phyloP scores from a whole-genome alignment of 2,329 filamentous ascomycete species.

The Colletotrichum cordylinicola region DNA sequence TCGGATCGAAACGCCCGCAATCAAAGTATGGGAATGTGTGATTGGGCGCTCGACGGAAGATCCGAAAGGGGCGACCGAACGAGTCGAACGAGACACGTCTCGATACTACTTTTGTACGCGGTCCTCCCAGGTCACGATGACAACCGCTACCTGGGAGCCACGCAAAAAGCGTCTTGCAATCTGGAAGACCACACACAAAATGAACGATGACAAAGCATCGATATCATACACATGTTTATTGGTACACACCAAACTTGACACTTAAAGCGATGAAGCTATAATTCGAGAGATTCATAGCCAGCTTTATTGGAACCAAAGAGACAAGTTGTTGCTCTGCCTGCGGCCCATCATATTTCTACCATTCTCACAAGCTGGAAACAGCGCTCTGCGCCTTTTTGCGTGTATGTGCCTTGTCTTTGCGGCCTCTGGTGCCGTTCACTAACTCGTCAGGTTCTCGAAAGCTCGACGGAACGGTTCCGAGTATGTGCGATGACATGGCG shows the following conservation, averaged over 20 bases:
- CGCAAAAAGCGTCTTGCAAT: neutral
- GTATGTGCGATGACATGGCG: neutral
- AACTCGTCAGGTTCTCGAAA: neutral
- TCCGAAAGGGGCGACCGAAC: slow-evolving; percentile 20
- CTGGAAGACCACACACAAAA: neutral
- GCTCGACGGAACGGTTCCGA: neutral
- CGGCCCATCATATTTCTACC: neutral
- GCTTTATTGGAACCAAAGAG: slow-evolving; percentile 17
- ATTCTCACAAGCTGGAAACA: neutral
- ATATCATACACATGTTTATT: neutral
- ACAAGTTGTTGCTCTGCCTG: slow-evolving; percentile 5
- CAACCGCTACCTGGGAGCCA: neutral
- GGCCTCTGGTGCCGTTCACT: neutral
- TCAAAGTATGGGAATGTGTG: slow-evolving; percentile 7
- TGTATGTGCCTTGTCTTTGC: neutral
- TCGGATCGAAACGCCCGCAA: slow-evolving; percentile 1
- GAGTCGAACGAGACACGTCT: neutral
- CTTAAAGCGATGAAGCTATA: slow-evolving; percentile 22
- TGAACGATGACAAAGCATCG: slow-evolving; percentile 9
- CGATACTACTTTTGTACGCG: neutral
- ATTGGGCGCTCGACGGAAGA: slow-evolving; percentile 11
- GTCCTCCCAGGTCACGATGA: neutral
- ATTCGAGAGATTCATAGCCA: slow-evolving; percentile 24
- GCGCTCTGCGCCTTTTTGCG: neutral
- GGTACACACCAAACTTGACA: slow-evolving; percentile 3